A percentile compares a stretch with the other conserved stretches of the same genome.
These are phyloP conservation scores for Dioscorea dumetorum DNA, from an alignment of 106 monocot species.

Conservation along the genomic window DNA sequence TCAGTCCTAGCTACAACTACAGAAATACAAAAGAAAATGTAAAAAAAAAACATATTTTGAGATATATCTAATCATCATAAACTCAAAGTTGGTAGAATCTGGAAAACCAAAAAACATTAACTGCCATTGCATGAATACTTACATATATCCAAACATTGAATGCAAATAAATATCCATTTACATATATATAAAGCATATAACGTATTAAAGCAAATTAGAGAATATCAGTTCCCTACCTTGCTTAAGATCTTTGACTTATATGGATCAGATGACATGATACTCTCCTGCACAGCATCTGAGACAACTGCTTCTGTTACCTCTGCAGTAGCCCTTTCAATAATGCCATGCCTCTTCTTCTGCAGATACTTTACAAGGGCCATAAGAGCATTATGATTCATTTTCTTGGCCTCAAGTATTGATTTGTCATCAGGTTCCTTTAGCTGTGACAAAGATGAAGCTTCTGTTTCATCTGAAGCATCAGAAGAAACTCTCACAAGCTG, in stretches of 20 bases:
- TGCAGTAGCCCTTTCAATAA: constrained; percentile 89
- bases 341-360: constrained; percentile 70
- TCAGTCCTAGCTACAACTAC: too few relatives aligned
- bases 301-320: constrained; percentile 97
- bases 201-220: not conserved
- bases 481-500: constrained; percentile 61
- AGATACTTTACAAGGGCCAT: constrained; percentile 85
- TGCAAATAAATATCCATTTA: too few relatives aligned
- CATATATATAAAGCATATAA: too few relatives aligned
- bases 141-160: too few relatives aligned
- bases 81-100: too few relatives aligned
- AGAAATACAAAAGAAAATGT: too few relatives aligned
- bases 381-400: constrained; percentile 74
- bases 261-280: constrained; percentile 32
- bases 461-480: constrained; percentile 78
- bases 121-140: too few relatives aligned
- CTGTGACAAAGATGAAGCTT: constrained; percentile 39
- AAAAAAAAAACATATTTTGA: too few relatives aligned
- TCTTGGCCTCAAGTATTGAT: constrained; percentile 52
- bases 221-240: constrained; percentile 41
- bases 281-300: constrained; percentile 66
- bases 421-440: constrained; percentile 64
- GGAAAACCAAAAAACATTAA: too few relatives aligned
- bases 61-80: too few relatives aligned
- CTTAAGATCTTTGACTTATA: constrained; percentile 44